Base-by-base conservation (phyloP, 331 rosid species). In the Telfairia occidentalis region DNA sequence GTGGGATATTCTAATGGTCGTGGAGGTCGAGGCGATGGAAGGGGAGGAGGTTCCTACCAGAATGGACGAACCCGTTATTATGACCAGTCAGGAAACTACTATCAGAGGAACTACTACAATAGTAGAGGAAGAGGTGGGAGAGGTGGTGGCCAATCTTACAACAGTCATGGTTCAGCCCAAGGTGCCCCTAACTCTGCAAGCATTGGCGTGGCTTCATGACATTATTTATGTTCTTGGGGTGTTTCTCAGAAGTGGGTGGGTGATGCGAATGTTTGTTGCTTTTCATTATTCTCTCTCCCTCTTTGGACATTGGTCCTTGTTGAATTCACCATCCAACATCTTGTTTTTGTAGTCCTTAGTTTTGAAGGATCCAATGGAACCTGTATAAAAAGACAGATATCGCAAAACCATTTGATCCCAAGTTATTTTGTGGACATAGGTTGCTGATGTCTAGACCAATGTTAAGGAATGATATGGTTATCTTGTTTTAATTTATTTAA, bases 11-110 rank as follows among this genome's bases (percentile, higher is more conserved):
- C 89, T 30, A 95, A 87, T 64, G 96, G 92, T 0, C 99, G 97
- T 59, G 97, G 96, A 59, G 87, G 96, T 35, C 89, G 98, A 4
- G 85, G 89, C 35, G 86, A 89, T 3, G 81, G 91, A 60, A 79
- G 92, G 77, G 95, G 97, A 26, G 84, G 90, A 34, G 84, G 90
- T 18, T 53, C 85, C 81, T 95, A 79, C 83, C 90, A 85, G 80
- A 89, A 84, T 81, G 99, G 97, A 57, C 91, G 91, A 58, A 83
- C 78, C 84, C 96, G 87, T 78, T 91, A 82, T 38, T 86, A 86
- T 77, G 98, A 95, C 40, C 97, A 95, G 85, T 84, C 96, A 35
- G 97, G 92, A 66, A 89, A 81, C 76, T 89, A 95, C 78, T 80
- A 95, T 79, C 91, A 82, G 5, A 89, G 94, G 81, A 89, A 81